Base-by-base conservation (phyloP, 768 basidiomycete genomes). In the Hydnum rufescens region DNA sequence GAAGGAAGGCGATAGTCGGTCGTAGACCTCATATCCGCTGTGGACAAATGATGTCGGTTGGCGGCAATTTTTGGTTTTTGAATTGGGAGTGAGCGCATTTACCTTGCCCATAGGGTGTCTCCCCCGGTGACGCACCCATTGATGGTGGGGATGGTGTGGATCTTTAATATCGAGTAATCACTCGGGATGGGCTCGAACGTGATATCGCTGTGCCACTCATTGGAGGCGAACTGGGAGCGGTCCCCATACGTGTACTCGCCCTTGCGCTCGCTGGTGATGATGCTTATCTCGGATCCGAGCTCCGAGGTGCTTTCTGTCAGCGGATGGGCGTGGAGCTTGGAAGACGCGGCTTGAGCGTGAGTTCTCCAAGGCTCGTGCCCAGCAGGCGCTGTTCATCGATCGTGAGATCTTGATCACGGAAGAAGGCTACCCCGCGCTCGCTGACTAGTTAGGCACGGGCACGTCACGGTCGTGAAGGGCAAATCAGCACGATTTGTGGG, bases 21-120 rank as follows among this genome's bases (percentile, higher is more conserved):
- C 75, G 63, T 79, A 81, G 5, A 75, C 77, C 59, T 77, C 76
- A 57, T 78, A 80, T 2, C 68, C 74, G 53, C 63, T 64, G 4
- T 50, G n/a, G n/a, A n/a, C n/a, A n/a, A n/a, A n/a, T n/a, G n/a
- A n/a, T n/a, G n/a, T n/a, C n/a, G n/a, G n/a, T n/a, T n/a, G n/a
- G n/a, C n/a, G n/a, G n/a, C n/a, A n/a, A n/a, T n/a, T n/a, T n/a
- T n/a, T n/a, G n/a, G n/a, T n/a, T n/a, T n/a, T n/a, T n/a, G n/a
- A n/a, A n/a, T n/a, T n/a, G n/a, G n/a, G n/a, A n/a, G n/a, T n/a
- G n/a, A n/a, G n/a, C n/a, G n/a, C 34, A 39, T 19, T 39, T 39
- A 39, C 34, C 8, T 8, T 39, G 34, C 34, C 34, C 34, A 39
- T 39, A 39, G 34, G 34, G 34, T 39, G 34, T 39, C 34, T 8